These are phyloP conservation scores for Colletotrichum orchidophilum DNA, from an alignment of 2,329 filamentous ascomycete genomes.

Conservation along the genomic window DNA sequence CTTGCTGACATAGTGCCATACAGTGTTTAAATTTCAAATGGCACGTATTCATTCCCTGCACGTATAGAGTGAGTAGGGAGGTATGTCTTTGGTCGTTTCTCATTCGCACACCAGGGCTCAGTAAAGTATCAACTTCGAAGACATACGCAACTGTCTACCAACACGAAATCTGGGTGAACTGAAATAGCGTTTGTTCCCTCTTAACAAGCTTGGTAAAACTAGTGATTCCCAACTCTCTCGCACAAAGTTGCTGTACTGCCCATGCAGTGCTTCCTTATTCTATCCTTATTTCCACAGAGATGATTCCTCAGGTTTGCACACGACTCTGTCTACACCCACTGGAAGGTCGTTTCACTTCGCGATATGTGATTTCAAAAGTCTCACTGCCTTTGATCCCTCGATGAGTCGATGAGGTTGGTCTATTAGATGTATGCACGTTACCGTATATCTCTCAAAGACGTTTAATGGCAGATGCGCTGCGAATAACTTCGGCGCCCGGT, in stretches of 20 bases:
- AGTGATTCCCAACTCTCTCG: not conserved
- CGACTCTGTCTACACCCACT: not conserved
- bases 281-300: not conserved
- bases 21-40: no score
- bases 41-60: no score
- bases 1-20: no score
- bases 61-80: no score
- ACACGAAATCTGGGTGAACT: not conserved
- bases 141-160: not conserved
- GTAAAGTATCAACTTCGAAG: not conserved
- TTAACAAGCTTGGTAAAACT: not conserved
- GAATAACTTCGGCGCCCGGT: slow-evolving; percentile 63
- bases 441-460: not conserved
- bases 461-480: slow-evolving; percentile 5
- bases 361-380: not conserved
- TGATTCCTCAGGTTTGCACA: not conserved
- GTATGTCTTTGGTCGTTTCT: no score
- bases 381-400: not conserved
- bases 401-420: not conserved
- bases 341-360: not conserved
- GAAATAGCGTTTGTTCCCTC: not conserved
- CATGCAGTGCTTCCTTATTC: not conserved
- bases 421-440: not conserved
- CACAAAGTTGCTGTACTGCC: not conserved
- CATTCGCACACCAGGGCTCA: no score